These are phyloP conservation scores for Galerina marginata DNA, from an alignment of 768 basidiomycete genomes.

Conservation along the genomic window DNA sequence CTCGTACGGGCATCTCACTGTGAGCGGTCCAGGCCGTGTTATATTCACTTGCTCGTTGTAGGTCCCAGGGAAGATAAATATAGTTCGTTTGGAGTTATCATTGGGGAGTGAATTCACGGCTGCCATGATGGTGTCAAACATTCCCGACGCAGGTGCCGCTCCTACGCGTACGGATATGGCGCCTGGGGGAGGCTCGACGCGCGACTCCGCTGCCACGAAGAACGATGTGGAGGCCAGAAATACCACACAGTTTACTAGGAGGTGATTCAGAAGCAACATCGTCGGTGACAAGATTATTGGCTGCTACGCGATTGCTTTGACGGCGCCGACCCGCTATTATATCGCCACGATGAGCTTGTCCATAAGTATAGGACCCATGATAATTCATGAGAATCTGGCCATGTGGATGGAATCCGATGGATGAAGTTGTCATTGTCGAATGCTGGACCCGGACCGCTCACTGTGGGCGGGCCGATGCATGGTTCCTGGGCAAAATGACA, in stretches of 20 bases:
- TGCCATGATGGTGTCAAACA: conserved; percentile 42
- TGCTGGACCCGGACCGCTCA: not conserved
- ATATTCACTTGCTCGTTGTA: conserved; percentile 49
- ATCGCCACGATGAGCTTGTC: not conserved
- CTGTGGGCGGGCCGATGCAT: not conserved
- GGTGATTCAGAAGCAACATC: not conserved
- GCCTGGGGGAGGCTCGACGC: conserved; percentile 44
- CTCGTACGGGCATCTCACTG: conserved; percentile 25
- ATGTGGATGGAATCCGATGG: not conserved
- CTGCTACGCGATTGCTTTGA: not conserved
- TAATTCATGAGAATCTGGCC: not conserved
- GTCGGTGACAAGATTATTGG: not conserved
- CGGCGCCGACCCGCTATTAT: not conserved
- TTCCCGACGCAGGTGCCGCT: conserved; percentile 39
- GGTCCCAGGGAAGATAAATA: conserved; percentile 55
- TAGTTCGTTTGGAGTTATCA: conserved; percentile 38
- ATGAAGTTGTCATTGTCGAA: not conserved
- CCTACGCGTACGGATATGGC: conserved; percentile 44
- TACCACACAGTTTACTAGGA: not conserved
- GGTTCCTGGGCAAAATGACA: no score
- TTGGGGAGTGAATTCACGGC: conserved; percentile 46
- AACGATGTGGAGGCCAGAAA: not conserved
- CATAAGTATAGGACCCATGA: not conserved
- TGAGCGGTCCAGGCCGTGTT: conserved; percentile 45
- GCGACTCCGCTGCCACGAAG: not conserved